Evolutionary conservation across 345 rosid species (phyloP), one percentile per base, ranked within the genome.

Genomic region (Acer yangbiense): DNA sequence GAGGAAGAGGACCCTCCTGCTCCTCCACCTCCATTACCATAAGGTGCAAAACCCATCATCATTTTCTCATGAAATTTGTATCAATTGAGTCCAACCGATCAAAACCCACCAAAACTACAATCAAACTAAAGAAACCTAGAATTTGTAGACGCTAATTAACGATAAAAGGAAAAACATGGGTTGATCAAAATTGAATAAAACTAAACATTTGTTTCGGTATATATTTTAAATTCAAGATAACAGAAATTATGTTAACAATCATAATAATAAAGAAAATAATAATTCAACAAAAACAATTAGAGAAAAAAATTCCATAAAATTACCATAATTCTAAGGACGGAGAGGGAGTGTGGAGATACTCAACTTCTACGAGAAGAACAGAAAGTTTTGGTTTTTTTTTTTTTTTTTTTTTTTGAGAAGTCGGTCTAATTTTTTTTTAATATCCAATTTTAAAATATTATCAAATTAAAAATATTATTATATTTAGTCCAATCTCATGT

Each of bases 21-120:
- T 41, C 6, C 43, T 41, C 43, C 43, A 41, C 63, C 63, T 72
- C 83, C 87, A 75, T 72, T 46, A n/a, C 52, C 86, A 52, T 76
- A 77, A 76, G 85, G 43, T 41, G 43, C 86, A 70, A 71, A 76
- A 74, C 84, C 87, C 86, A 84, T 84, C 90, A 82, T 86, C 83
- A 17, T 74, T 67, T 60, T 21, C n/a, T 68, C 35, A 44, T 41
- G 14, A 50, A 69, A 29, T 52, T 54, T 61, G 17, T 7, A 39
- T n/a, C 13, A 70, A 65, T 16, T 35, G 18, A 57, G 23, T 41
- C 72, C 50, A 65, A 78, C 69, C 61, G 68, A 73, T 73, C 27
- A 23, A 77, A 72, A 77, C n/a, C 63, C 61, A 75, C 21, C 69
- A 69, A 58, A 20, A 58, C 7, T 17, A 58, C 23, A 58, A 58